Evolutionary conservation across 305 asterid genomes (phyloP).

Genomic region (Fraxinus angustifolia): DNA sequence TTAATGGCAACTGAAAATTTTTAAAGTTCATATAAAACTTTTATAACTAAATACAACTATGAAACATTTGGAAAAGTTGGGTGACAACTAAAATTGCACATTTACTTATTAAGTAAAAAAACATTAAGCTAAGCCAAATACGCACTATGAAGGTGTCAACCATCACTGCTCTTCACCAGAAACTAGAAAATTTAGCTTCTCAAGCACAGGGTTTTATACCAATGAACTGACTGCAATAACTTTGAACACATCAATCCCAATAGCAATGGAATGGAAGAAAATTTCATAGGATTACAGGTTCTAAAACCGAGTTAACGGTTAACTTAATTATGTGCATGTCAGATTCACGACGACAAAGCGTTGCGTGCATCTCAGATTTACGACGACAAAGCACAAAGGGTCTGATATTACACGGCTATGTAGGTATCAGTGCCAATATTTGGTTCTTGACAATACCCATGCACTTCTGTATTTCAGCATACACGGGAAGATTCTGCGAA

Average conservation of each 20-base stretch:
- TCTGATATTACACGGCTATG: slow-evolving; percentile 26
- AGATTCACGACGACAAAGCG: neutral
- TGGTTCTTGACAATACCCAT: slow-evolving; percentile 94
- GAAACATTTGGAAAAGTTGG: neutral
- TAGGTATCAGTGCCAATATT: slow-evolving; percentile 90
- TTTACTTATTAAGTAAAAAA: neutral
- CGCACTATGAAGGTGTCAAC: neutral
- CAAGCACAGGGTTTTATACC: neutral
- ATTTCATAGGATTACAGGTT: neutral
- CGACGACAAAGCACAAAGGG: neutral
- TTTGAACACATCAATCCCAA: neutral
- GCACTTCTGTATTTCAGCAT: slow-evolving; percentile 84
- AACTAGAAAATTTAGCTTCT: neutral
- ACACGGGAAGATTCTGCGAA: slow-evolving; percentile 70
- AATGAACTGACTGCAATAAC: neutral
- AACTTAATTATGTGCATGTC: neutral
- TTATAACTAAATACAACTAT: neutral
- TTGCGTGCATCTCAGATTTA: neutral
- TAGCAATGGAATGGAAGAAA: neutral
- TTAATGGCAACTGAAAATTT: neutral
- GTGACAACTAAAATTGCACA: neutral
- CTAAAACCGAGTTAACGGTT: neutral
- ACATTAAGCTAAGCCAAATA: neutral
- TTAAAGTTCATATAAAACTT: neutral
- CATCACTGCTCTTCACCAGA: neutral